Evolutionary conservation across 495 filamentous ascomycete genomes (phyloP), one percentile per base, ranked within the genome.

Genomic region (Podospora pseudoanserina): DNA sequence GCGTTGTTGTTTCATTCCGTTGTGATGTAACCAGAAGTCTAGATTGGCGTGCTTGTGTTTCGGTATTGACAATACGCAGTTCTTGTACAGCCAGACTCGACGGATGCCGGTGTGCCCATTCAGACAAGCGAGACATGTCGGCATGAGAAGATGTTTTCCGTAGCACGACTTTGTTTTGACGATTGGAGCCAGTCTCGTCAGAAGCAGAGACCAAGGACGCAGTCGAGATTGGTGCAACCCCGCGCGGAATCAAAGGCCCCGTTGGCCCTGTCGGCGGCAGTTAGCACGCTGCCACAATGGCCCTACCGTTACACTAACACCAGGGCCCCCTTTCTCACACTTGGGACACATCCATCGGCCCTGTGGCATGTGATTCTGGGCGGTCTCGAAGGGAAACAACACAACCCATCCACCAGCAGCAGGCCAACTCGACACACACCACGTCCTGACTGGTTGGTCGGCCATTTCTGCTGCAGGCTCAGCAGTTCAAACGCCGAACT

Each of bases 291-390:
- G n/a, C 55, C 23, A 58, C n/a, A 20, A 18, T 26, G 23, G 55
- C n/a, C 55, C n/a, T 23, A 20, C n/a, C 55, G 15, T 58, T 58
- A 26, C 23, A 20, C 19, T 26, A 58, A 58, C 55, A 58, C 2
- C 55, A 58, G 55, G 55, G 55, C 15, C 15, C 55, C 55, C 15
- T 58, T 58, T 18, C 55, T 58, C 54, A 15, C 54, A 5, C 15
- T 56, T 23, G 23, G 19, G 54, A 56, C 15, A 20, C 6, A 9
- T 56, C 23, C 6, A 9, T 56, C 23, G 39, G 55, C 55, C n/a
- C 23, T 58, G 55, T 58, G 55, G 18, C 55, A 58, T 58, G 55
- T 58, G 55, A 58, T 58, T 58, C 55, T 58, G 55, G 23, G n/a
- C 19, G 55, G 13, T 58, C 55, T 58, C 55, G 23, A 58, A 58